These are phyloP conservation scores for Phytopythium sindhum DNA, from an alignment of 352 stramenopile species.

Conservation along the genomic window DNA sequence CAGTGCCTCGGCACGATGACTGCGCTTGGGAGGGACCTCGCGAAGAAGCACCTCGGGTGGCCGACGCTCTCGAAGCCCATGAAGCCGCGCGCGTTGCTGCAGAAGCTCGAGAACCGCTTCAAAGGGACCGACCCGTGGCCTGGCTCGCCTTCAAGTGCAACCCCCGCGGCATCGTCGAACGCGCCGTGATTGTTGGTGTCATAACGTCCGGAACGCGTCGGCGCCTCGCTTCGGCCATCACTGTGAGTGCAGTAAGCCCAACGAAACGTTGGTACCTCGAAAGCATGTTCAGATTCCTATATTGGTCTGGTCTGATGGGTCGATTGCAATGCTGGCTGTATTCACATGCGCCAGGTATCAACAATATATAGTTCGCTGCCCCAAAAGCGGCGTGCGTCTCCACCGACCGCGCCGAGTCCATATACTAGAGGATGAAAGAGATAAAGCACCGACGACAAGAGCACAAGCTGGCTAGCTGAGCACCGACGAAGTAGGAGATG, in stretches of 20 bases:
- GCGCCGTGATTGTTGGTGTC: neutral
- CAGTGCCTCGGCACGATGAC: constrained; percentile 73
- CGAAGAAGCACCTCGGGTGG: constrained; percentile 53
- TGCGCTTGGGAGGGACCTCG: constrained; percentile 51
- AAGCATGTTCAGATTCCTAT: too few species aligned
- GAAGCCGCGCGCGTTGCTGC: constrained; percentile 59
- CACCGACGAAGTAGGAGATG: neutral
- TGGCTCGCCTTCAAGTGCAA: constrained; percentile 32
- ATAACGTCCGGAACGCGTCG: too few species aligned
- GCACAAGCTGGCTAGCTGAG: neutral
- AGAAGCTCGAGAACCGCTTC: constrained; percentile 66
- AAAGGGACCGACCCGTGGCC: constrained; percentile 58
- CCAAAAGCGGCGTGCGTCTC: neutral
- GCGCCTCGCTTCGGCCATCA: too few species aligned
- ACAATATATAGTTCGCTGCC: neutral
- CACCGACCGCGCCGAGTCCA: neutral
- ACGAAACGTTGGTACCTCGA: too few species aligned
- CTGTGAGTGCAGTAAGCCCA: too few species aligned
- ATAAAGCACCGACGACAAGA: neutral
- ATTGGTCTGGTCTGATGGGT: neutral
- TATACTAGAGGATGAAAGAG: neutral
- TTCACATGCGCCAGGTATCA: neutral
- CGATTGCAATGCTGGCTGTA: constrained; percentile 1
- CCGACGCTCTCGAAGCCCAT: constrained; percentile 62
- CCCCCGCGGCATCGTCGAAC: neutral